Evolutionary conservation across 345 rosid species (phyloP).

Genomic region (Acer saccharum): DNA sequence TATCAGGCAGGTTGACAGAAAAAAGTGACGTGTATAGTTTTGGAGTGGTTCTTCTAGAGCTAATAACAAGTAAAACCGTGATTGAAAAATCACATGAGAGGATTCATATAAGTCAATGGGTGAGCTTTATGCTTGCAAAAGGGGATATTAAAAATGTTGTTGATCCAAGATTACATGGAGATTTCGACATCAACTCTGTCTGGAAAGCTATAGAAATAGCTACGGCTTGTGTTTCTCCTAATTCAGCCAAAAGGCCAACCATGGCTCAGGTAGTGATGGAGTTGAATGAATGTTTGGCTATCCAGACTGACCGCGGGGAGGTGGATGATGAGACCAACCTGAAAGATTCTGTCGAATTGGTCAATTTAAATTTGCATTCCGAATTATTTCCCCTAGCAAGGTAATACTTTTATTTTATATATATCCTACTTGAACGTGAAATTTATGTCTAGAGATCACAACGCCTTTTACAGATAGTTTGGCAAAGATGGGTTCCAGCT

Average conservation of each 20-base stretch:
- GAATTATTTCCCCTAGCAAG: background rate
- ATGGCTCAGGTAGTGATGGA: conserved; percentile 39
- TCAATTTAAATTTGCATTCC: background rate
- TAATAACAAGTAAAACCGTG: conserved; percentile 35
- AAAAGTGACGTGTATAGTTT: conserved; percentile 51
- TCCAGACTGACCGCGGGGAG: background rate
- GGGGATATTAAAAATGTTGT: conserved; percentile 43
- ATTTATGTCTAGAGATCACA: too few relatives aligned
- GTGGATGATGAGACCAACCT: background rate
- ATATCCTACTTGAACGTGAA: too few relatives aligned
- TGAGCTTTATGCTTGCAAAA: conserved; percentile 28
- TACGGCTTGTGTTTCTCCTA: conserved; percentile 41
- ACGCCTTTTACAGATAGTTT: too few relatives aligned
- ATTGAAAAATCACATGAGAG: conserved; percentile 12
- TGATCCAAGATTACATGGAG: conserved; percentile 42
- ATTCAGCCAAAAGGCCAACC: conserved; percentile 38
- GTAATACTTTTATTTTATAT: background rate
- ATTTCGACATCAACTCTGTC: conserved; percentile 33
- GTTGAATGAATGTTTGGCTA: conserved; percentile 25
- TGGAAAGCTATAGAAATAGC: conserved; percentile 54
- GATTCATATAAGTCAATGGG: conserved; percentile 39
- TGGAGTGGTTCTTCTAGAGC: conserved; percentile 45
- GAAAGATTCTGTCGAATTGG: background rate
- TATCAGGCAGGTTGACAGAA: conserved; percentile 31
- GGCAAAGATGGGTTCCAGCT: too few relatives aligned